Evolutionary conservation across 1,139 yeast genomes (phyloP), one percentile per base, ranked within the genome.

Genomic region (Nakaseomyces delphensis): DNA sequence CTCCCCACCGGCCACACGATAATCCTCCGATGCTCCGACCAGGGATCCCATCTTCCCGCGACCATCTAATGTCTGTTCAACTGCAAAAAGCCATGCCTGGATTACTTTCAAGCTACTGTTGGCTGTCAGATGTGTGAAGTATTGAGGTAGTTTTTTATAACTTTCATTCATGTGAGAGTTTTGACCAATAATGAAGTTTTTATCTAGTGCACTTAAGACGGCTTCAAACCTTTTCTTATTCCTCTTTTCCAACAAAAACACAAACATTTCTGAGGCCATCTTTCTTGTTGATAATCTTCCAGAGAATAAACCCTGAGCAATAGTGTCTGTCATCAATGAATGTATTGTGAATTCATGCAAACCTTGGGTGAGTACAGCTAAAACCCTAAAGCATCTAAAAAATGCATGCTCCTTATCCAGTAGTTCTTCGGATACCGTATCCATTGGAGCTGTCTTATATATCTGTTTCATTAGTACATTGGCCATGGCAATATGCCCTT

Each of bases 21-120:
- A 71, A 51, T 91, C 97, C n/a, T 83, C 94, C 48, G 89, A 80
- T 1, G 96, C 95, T 1, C 96, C 96, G 7, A 91, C 97, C 53
- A 82, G 65, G 0, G 96, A 84, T 13, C 96, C 95, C 71, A 83
- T 71, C 54, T 79, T 82, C 10, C 97, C 97, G 52, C 91, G 73
- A 1, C 96, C 96, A 48, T 83, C 89, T 42, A 91, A 59, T 0
- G 95, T 79, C 45, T 77, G 74, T 45, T 77, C 83, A 3, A 86
- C 82, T 9, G 82, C 68, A 52, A 73, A 69, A 42, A 89, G 62
- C 97, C 97, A 91, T n/a, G 84, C 76, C 53, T 85, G 95, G 53
- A 85, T 83, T 40, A 89, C 69, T 54, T 74, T 76, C 45, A 71
- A 69, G 15, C 43, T 57, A 45, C 68, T 70, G 28, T 52, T 53